Evolutionary conservation across 129 eudicot genomes (phyloP), one percentile per base, ranked within the genome.

Genomic region (Centella asiatica): DNA sequence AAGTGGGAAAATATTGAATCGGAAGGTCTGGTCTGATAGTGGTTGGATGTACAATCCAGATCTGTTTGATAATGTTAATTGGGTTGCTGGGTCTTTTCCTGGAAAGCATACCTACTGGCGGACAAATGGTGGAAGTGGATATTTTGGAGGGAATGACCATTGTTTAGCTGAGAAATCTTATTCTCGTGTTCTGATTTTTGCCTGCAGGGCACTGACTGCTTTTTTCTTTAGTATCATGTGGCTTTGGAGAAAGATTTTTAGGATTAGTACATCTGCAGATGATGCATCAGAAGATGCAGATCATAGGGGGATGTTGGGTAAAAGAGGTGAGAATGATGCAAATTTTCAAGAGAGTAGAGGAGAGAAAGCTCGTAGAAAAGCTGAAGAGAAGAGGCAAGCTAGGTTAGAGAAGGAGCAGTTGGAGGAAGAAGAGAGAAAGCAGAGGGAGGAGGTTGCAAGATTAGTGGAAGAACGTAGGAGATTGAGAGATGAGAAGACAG

Each of bases 341-440:
- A 83, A 68, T 72, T 71, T 80, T 74, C 85, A 69, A 18, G 95
- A 90, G 72, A 90, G 87, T 63, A 81, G 75, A 86, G 80, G 89
- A 29, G 89, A 86, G 75, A 90, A 90, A 65, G 94, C 97, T 27
- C 85, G 95, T 18, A 81, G 95, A 56, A 90, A 90, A 75, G 97
- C 97, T 12, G 97, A 90, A 80, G 97, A 90, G 76, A 90, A 84
- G 73, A 75, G 97, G 44, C 94, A 76, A 37, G 97, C 97, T 81
- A 86, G 93, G 55, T 57, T 90, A 71, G 95, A 84, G 76, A 90
- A 68, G 71, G 95, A 90, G 52, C 85, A 78, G 27, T 57, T 79
- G 75, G 97, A 90, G 64, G 97, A 86, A 75, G 97, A 90, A 60
- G 97, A 90, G 65, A 79, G 94, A 68, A 90, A 86, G 81, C 97